Evolutionary conservation across 164 flowering plant species (phyloP).

Genomic region (Liquidambar formosana): DNA sequence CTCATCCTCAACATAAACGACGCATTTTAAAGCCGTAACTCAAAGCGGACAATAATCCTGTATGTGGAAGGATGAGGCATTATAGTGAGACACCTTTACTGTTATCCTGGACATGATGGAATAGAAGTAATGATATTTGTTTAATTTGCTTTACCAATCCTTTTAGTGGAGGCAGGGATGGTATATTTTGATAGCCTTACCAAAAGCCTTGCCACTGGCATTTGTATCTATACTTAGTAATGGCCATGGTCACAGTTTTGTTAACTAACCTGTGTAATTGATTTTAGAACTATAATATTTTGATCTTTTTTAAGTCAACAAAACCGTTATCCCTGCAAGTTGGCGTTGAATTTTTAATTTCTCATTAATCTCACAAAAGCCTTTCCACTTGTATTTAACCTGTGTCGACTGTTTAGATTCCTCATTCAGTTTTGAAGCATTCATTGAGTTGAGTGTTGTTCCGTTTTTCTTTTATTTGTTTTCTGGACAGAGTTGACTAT

Average conservation of each 20-base stretch:
- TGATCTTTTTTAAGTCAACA: no score
- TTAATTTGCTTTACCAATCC: neutral
- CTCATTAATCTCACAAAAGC: neutral
- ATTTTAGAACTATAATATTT: no score
- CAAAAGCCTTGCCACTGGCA: neutral
- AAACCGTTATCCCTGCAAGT: no score
- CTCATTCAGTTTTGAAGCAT: neutral
- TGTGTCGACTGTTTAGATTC: neutral
- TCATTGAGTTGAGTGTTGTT: neutral
- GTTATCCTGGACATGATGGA: neutral
- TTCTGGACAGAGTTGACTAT: no score
- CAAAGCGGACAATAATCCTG: no score
- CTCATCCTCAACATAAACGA: no score
- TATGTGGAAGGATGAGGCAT: no score
- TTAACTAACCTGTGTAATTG: neutral
- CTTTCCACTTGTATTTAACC: neutral
- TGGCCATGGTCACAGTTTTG: neutral
- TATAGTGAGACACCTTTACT: neutral
- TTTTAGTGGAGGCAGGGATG: neutral
- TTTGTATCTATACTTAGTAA: neutral
- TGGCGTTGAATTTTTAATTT: no score
- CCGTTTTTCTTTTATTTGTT: neutral
- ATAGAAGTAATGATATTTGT: neutral
- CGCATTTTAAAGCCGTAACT: no score
- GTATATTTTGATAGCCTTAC: neutral